Conservation (phyloP, 1,139 yeast genomes). For the Yamadazyma siamensis region DNA sequence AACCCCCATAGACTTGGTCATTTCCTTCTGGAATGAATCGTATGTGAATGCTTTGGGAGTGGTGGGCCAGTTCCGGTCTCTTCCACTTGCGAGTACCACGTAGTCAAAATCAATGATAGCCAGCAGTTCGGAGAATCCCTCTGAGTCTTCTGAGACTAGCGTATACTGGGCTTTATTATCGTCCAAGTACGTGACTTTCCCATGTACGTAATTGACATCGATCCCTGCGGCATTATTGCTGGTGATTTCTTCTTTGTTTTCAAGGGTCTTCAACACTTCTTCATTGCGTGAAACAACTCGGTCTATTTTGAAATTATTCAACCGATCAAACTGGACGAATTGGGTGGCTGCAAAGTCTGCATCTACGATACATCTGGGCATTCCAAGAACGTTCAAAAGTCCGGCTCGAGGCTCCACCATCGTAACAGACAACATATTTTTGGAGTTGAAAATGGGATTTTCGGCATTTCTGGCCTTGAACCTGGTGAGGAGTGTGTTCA, state of each 20-base stretch:
- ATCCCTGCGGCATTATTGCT: conserved; percentile 13
- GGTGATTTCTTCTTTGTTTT: conserved; percentile 10
- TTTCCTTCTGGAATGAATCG: conserved; percentile 28
- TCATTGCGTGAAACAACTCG: conserved; percentile 22
- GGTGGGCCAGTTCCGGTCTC: conserved; percentile 53
- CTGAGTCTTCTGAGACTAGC: conserved; percentile 9
- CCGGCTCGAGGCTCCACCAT: conserved; percentile 53
- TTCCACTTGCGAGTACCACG: conserved; percentile 47
- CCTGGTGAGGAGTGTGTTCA: conserved; percentile 33
- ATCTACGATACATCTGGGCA: conserved; percentile 48
- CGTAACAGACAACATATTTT: conserved; percentile 26
- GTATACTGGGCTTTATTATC: conserved; percentile 23
- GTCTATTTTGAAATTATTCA: conserved; percentile 30
- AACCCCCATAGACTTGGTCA: conserved; percentile 25
- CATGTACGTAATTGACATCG: conserved; percentile 35
- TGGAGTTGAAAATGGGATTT: conserved; percentile 7
- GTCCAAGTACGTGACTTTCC: conserved; percentile 31
- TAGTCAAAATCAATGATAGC: conserved; percentile 44
- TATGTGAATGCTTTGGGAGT: conserved; percentile 41
- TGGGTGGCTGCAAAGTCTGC: conserved; percentile 44
- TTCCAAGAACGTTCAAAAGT: conserved; percentile 48
- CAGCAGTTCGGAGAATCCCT: conserved; percentile 11
- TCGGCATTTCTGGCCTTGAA: conserved; percentile 14
- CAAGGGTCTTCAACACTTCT: conserved; percentile 13
- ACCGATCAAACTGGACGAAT: conserved; percentile 30